phyloP scores from a whole-genome alignment of 2,329 filamentous ascomycete genomes.

The Ustilaginoidea virens region DNA sequence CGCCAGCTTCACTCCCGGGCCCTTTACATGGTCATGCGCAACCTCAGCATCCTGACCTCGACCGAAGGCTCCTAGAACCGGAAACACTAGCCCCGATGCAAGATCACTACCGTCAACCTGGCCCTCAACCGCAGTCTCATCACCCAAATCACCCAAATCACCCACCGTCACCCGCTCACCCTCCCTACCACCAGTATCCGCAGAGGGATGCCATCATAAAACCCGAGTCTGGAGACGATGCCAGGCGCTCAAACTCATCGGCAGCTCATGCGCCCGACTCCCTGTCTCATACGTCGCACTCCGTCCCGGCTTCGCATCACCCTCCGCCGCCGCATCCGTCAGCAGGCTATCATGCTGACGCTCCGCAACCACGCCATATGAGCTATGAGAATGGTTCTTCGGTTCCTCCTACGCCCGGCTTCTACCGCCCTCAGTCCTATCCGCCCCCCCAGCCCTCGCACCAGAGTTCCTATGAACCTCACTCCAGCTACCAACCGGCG shows the following conservation, averaged over 20 bases:
- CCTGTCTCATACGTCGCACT: slow-evolving; percentile 16
- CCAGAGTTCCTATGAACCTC: slow-evolving; percentile 22
- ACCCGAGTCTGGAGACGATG: slow-evolving; percentile 36
- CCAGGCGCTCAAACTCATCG: slow-evolving; percentile 37
- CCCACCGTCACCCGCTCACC: slow-evolving; percentile 28
- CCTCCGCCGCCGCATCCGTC: slow-evolving; percentile 15
- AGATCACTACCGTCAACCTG: slow-evolving; percentile 28
- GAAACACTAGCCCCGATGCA: slow-evolving; percentile 39
- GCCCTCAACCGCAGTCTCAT: slow-evolving; percentile 9
- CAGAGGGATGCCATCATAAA: slow-evolving; percentile 39
- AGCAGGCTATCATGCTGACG: slow-evolving; percentile 25
- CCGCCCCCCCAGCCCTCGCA: slow-evolving; percentile 26
- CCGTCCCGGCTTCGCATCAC: slow-evolving; percentile 16
- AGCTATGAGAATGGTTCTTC: slow-evolving; percentile 33
- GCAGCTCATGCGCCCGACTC: slow-evolving; percentile 23
- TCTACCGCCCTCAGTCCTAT: slow-evolving; percentile 25
- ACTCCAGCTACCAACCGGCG: slow-evolving; percentile 14
- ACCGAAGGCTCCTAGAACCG: slow-evolving; percentile 42
- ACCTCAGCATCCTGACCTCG: slow-evolving; percentile 25
- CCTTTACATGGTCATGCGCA: slow-evolving; percentile 15
- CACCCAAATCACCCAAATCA: slow-evolving; percentile 9
- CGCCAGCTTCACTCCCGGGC: slow-evolving; percentile 12
- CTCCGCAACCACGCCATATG: slow-evolving; percentile 35
- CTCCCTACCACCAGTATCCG: slow-evolving; percentile 27
- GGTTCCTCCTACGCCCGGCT: slow-evolving; percentile 28